Conservation (phyloP, 2,329 filamentous ascomycete genomes). For the Pyrenophora seminiperda region DNA sequence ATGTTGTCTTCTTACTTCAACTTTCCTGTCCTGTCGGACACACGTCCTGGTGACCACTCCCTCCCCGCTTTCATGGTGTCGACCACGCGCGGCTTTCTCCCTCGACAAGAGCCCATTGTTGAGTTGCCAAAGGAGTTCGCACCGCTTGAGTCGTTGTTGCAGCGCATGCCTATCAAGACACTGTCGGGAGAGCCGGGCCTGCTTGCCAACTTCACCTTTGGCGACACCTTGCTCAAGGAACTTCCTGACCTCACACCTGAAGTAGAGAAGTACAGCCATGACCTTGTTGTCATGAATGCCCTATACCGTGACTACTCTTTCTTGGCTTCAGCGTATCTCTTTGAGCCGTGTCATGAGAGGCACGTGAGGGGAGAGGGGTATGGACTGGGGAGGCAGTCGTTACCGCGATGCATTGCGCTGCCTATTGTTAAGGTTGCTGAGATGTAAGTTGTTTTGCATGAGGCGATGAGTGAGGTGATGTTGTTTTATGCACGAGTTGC, state of each 20-base stretch:
- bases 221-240: constrained; percentile 72
- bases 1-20: constrained; percentile 40
- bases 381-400: constrained; percentile 72
- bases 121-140: constrained; percentile 75
- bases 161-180: constrained; percentile 79
- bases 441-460: constrained; percentile 66
- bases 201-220: constrained; percentile 74
- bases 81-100: constrained; percentile 74
- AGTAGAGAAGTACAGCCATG: constrained; percentile 71
- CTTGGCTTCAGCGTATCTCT: constrained; percentile 83
- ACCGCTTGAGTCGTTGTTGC: constrained; percentile 71
- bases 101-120: constrained; percentile 57
- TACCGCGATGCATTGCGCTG: constrained; percentile 76
- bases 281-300: constrained; percentile 81
- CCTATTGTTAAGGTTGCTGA: constrained; percentile 84
- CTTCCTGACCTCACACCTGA: constrained; percentile 77
- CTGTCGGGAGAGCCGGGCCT: constrained; percentile 75
- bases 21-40: constrained; percentile 69
- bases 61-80: constrained; percentile 81
- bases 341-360: constrained; percentile 87
- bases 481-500: constrained; percentile 1
- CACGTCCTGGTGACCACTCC: constrained; percentile 64
- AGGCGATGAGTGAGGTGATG: not conserved
- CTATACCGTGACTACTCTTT: constrained; percentile 92
- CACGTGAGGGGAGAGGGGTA: constrained; percentile 71